Evolutionary conservation across 2,329 filamentous ascomycete species (phyloP), one percentile per base, ranked within the genome.

Genomic region (Leptographium galeiforme): DNA sequence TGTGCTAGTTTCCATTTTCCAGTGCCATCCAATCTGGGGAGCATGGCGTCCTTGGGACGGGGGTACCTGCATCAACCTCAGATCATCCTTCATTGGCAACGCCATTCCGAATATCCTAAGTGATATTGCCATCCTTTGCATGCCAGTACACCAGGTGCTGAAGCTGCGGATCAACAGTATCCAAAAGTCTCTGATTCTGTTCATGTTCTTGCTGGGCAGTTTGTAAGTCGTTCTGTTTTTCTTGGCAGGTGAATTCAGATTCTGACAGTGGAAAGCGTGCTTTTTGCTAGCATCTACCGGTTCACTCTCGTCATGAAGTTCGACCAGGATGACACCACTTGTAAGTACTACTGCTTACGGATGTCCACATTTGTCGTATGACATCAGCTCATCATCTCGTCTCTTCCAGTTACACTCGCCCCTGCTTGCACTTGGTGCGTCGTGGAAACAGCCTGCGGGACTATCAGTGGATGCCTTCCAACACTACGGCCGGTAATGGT

Each of bases 381-480:
- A 14, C 30, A 8, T 32, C 12, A n/a, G 4, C 6, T 33, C 8
- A 32, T 43, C 3, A 43, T 6, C 38, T 4, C 16, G 19, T 41
- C 8, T 18, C 32, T 49, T 65, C 64, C 2, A 49, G 47, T 14
- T 30, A 49, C 47, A 36, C 58, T 68, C 4, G 64, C 62, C 14
- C 59, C 58, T 12, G 55, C 64, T 2, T 61, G 58, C 50, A 63
- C 61, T 7, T 68, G 66, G 67, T 64, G 64, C 55, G 55, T 67
- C 1, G 60, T 68, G 33, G 67, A 69, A 46, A 56, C 55, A 13
- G 58, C 63, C 2, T 61, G 61, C 46, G 70, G 66, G 51, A 64
- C 71, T 34, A 70, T 72, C 55, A 67, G 67, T 19, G 69, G 67
- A 2, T 72, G 70, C 53, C 67, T 70, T 0, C 70, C 70, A 6